Conservation (phyloP, 352 stramenopile genomes). For the Phytopythium montanum region DNA sequence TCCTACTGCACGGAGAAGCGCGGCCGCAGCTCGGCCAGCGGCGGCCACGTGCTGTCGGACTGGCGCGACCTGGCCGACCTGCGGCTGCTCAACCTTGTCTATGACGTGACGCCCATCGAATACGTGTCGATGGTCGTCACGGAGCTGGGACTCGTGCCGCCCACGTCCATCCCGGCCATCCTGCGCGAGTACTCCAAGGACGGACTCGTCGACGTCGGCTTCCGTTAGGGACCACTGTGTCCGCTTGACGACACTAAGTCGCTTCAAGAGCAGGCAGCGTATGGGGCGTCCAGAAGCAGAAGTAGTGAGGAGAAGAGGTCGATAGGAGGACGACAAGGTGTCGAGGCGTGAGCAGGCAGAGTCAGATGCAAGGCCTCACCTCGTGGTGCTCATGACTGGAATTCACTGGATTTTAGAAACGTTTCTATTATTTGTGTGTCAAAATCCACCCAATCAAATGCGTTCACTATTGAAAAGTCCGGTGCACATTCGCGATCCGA, state of each 20-base stretch:
- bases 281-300: no score
- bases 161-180: constrained; percentile 96
- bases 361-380: no score
- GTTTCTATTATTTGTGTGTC: no score
- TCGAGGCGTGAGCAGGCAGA: no score
- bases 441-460: no score
- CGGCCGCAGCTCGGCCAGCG: constrained; percentile 9
- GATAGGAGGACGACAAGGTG: no score
- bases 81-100: constrained; percentile 88
- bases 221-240: neutral
- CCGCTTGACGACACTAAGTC: no score
- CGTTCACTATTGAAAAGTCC: no score
- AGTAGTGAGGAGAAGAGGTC: no score
- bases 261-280: no score
- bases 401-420: no score
- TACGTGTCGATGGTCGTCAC: constrained; percentile 97
- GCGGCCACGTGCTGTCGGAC: constrained; percentile 71
- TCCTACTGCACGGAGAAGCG: constrained; percentile 53
- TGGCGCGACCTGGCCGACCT: constrained; percentile 73
- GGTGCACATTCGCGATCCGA: neutral
- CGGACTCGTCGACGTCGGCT: constrained; percentile 35
- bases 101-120: constrained; percentile 96
- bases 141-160: constrained; percentile 97
- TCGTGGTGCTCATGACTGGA: no score
- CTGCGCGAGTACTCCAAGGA: constrained; percentile 91